Percentiles rank a stretch among this genome's conserved stretches.
These are phyloP conservation scores for Phytophthora citricola DNA, from an alignment of 352 stramenopile species.

Conservation along the genomic window DNA sequence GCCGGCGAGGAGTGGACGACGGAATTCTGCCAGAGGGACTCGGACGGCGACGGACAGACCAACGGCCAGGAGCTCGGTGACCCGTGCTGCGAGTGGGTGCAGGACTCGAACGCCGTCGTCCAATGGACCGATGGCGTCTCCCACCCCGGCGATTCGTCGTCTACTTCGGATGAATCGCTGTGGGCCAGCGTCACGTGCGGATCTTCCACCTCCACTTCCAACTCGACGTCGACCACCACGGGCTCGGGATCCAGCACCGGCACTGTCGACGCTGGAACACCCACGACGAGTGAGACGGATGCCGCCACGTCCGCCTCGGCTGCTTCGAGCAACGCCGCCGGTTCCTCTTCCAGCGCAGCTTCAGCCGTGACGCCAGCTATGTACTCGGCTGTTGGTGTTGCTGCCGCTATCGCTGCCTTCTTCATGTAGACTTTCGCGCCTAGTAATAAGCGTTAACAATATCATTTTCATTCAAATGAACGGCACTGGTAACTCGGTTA, in stretches of 20 bases:
- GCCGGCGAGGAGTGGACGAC: conserved; percentile 35
- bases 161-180: conserved; percentile 38
- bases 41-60: conserved; percentile 80
- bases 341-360: conserved; percentile 27
- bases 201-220: conserved; percentile 23
- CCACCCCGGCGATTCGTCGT: conserved; percentile 36
- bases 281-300: conserved; percentile 8
- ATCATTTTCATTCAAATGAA: conserved; percentile 10
- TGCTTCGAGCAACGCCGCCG: conserved; percentile 4
- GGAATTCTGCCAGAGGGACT: conserved; percentile 68
- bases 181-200: conserved; percentile 40
- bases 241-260: conserved; percentile 24
- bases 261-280: conserved; percentile 18
- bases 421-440: conserved; percentile 26
- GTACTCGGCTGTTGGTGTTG: conserved; percentile 26
- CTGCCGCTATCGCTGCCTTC: conserved; percentile 21
- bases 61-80: conserved; percentile 90
- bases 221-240: conserved; percentile 19
- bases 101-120: conserved; percentile 32
- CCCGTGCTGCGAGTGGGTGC: conserved; percentile 74
- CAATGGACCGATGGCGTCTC: conserved; percentile 38
- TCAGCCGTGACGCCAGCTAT: conserved; percentile 26
- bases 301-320: conserved; percentile 12
- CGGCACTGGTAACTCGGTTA: not conserved
- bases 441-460: conserved; percentile 12